Base-by-base conservation (phyloP, 176 grass and related monocot genomes). In the Neostapfia colusana region DNA sequence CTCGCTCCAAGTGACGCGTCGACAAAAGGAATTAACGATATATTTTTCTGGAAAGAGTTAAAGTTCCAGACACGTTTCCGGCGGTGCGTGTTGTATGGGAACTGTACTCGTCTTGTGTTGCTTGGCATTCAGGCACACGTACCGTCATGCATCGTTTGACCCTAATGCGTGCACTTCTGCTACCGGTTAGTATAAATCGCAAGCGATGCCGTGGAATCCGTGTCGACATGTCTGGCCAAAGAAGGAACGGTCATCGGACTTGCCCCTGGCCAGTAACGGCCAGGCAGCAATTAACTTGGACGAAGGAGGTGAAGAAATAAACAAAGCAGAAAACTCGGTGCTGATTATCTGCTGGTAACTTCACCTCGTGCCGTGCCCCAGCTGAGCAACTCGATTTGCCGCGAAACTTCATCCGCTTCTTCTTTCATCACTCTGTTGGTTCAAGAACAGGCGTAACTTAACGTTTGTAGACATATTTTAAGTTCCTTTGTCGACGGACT, bases 21-120 rank as follows among this genome's bases (percentile, higher is more conserved):
- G 66, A 72, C 59, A 50, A 31, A 23, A 12, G 11, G 4, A 0
- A 0, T 2, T 6, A 31, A 0, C 4, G 8, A 31, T 63, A 82
- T 67, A 78, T 82, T 87, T 82, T 73, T n/a, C 10, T 6, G 31
- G 31, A 31, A 0, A 20, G 5, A n/a, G 58, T 24, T 45, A 38
- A 17, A 65, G 41, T 87, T 78, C 41, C 24, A 61, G 1, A 61
- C 50, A 67, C 74, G 74, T 45, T 24, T 73, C 40, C 60, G n/a
- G 59, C 67, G 67, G 17, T 25, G 23, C 39, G 23, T 60, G 41
- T 61, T 73, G 85, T 67, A 18, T 65, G n/a, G 45, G 62, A 57
- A 38, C 72, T 48, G 34, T 25, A 38, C 63, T 18, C 36, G 57
- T 39, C 76, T 51, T 21, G 13, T 35, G 58, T 55, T 57, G 51